These are phyloP conservation scores for Trebouxia gelatinosa DNA, from an alignment of 163 green algal genomes.

Conservation along the genomic window DNA sequence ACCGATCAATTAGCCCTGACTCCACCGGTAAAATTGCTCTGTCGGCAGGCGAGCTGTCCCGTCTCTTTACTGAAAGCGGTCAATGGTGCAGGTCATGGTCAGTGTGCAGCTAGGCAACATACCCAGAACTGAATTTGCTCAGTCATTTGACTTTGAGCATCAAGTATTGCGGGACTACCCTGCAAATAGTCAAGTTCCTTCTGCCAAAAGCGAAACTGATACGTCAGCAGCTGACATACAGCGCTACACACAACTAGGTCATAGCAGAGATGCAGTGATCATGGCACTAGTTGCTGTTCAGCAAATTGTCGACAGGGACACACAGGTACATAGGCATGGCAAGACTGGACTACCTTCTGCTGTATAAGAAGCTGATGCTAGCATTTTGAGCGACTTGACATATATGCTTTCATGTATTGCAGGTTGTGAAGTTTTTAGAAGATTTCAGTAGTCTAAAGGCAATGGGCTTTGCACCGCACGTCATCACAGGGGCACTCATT, in stretches of 20 bases:
- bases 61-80: not conserved
- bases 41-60: not conserved
- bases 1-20: not conserved
- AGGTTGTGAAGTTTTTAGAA: constrained; percentile 22
- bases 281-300: constrained; percentile 9
- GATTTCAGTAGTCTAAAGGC: constrained; percentile 17
- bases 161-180: constrained; percentile 2
- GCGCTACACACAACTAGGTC: not conserved
- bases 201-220: not conserved
- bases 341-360: no score
- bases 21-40: not conserved
- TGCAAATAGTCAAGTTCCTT: not conserved
- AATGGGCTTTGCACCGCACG: constrained; percentile 16
- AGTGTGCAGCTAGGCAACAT: constrained; percentile 12
- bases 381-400: not conserved
- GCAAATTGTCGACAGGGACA: not conserved
- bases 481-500: constrained; percentile 13
- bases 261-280: constrained; percentile 1
- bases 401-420: not conserved
- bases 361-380: not conserved
- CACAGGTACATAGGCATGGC: no score
- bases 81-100: constrained; percentile 21
- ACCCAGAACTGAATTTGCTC: not conserved
- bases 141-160: constrained; percentile 10
- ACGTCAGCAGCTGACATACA: not conserved